Percentiles rank a stretch among this genome's conserved stretches.
These are phyloP conservation scores for Acanthamoeba culbertsoni DNA, from an alignment of 208 protist genomes.

Conservation along the genomic window DNA sequence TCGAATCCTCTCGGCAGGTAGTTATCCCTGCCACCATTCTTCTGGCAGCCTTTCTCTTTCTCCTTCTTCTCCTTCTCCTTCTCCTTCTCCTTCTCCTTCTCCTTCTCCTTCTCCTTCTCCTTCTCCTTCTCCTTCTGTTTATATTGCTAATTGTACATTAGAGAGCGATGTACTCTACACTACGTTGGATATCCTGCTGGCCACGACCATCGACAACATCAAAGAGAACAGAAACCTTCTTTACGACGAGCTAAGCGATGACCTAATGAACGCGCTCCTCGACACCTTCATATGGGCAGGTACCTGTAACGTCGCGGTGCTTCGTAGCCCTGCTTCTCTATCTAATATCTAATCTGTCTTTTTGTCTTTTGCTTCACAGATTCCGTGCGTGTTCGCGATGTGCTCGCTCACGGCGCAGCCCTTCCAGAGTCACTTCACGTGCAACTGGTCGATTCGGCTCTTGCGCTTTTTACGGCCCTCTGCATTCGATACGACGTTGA, in stretches of 20 bases:
- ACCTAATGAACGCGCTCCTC: neutral
- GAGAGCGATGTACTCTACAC: neutral
- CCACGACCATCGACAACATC: neutral
- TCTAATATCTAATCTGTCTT: neutral
- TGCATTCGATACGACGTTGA: neutral
- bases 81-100: neutral
- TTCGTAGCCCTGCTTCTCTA: too few species aligned
- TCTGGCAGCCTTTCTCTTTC: neutral
- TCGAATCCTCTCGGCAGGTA: conserved; percentile 3
- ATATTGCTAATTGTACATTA: neutral
- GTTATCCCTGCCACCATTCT: neutral
- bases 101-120: neutral
- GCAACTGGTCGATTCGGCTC: neutral
- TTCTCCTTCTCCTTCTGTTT: neutral
- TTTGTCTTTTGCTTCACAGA: neutral
- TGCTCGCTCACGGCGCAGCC: conserved; percentile 1
- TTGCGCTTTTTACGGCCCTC: neutral
- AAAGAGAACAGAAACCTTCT: conserved; percentile 9
- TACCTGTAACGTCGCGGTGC: too few species aligned
- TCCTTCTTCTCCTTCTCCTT: neutral
- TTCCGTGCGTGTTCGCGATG: neutral
- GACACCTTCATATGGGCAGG: conserved; percentile 37
- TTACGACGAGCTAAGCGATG: neutral
- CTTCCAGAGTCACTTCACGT: neutral
- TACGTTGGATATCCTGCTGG: neutral